A percentile compares a stretch with the other conserved stretches of the same genome.
Evolutionary conservation across 768 basidiomycete genomes (phyloP).

Genomic region (Trametes cubensis): DNA sequence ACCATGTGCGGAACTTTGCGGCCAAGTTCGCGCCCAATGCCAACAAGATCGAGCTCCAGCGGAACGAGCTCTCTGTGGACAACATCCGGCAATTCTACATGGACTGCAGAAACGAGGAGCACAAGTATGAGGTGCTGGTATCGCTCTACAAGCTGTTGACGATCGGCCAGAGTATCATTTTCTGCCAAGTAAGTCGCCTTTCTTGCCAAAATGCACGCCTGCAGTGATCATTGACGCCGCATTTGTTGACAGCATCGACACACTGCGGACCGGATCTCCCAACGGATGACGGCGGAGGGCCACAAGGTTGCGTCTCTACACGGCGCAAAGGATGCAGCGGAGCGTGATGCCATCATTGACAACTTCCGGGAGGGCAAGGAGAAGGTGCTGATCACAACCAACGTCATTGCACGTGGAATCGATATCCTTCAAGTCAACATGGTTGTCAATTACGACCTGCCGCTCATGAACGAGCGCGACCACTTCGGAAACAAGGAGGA

Average conservation of each 20-base stretch:
- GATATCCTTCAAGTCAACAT: constrained; percentile 99
- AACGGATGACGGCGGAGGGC: constrained; percentile 88
- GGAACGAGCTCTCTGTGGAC: constrained; percentile 91
- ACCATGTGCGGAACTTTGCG: constrained; percentile 90
- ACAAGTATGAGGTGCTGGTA: constrained; percentile 95
- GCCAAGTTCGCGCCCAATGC: constrained; percentile 89
- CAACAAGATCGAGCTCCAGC: constrained; percentile 95
- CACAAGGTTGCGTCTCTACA: constrained; percentile 97
- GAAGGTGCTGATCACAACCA: constrained; percentile 98
- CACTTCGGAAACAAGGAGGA: constrained; percentile 47
- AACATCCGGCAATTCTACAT: constrained; percentile 97
- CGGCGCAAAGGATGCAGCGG: constrained; percentile 86
- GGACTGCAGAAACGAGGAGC: constrained; percentile 89
- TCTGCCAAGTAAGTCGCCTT: constrained; percentile 75
- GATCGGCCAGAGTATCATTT: constrained; percentile 98
- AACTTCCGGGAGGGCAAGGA: constrained; percentile 94
- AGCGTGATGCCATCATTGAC: constrained; percentile 93
- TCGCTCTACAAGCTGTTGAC: constrained; percentile 88
- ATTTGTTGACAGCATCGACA: constrained; percentile 66
- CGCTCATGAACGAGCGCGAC: constrained; percentile 76
- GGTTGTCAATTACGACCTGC: constrained; percentile 99
- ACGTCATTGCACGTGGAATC: constrained; percentile 97
- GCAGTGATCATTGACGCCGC: background rate
- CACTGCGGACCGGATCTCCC: constrained; percentile 90
- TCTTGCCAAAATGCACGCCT: background rate